A percentile compares a stretch with the other conserved stretches of the same genome.
Conservation (phyloP, 345 rosid genomes). For the Hibiscus trionum region DNA sequence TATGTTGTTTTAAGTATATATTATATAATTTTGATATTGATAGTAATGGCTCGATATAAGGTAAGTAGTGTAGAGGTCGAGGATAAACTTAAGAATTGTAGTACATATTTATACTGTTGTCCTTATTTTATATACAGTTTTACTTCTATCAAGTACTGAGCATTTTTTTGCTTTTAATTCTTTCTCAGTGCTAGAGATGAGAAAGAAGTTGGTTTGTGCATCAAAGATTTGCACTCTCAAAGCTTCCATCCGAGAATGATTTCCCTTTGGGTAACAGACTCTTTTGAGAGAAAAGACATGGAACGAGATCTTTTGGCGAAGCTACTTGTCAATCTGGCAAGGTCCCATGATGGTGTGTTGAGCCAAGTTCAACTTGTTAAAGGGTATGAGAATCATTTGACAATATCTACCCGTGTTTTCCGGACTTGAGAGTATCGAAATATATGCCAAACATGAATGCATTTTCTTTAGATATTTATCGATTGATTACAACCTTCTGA, state of each 20-base stretch:
- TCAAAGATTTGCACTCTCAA: constrained; percentile 75
- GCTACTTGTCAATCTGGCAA: constrained; percentile 67
- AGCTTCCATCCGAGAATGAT: constrained; percentile 80
- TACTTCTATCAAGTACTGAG: background rate
- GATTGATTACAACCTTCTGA: background rate
- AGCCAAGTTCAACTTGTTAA: no score
- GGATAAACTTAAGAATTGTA: no score
- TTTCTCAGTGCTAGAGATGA: constrained; percentile 74
- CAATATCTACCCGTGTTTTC: background rate
- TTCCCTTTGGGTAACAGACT: constrained; percentile 86
- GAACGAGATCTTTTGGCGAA: constrained; percentile 77
- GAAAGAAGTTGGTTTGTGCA: constrained; percentile 75
- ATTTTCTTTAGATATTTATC: no score
- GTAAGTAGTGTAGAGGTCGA: no score
- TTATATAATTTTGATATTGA: no score
- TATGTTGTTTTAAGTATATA: background rate
- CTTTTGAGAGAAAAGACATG: constrained; percentile 85
- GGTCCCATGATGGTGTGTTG: constrained; percentile 31
- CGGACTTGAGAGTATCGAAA: no score
- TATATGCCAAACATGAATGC: no score
- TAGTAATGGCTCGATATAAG: no score
- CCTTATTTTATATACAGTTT: background rate
- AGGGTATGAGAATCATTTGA: background rate
- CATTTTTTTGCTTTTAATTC: background rate
- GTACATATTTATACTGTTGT: background rate